Evolutionary conservation across 2,329 filamentous ascomycete genomes (phyloP).

Genomic region (Cylindrodendrum hubeiense): DNA sequence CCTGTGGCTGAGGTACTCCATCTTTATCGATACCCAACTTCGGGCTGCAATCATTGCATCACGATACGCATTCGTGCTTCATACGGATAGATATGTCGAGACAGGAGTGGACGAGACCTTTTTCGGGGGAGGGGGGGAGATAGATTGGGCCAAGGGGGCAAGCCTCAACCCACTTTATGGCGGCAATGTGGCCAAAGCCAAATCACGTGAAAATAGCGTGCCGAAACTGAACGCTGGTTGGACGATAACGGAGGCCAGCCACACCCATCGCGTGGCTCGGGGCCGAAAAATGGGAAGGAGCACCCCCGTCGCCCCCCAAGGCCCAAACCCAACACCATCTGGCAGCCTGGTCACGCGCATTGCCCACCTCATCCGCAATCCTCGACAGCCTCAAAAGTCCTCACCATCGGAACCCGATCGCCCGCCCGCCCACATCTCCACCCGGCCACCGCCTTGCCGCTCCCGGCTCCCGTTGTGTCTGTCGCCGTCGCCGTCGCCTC

Average conservation of each 20-base stretch:
- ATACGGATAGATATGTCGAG: slow-evolving; percentile 19
- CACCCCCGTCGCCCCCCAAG: slow-evolving; percentile 33
- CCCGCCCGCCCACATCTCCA: slow-evolving; percentile 31
- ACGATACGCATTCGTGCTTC: slow-evolving; percentile 1
- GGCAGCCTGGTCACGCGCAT: slow-evolving; percentile 54
- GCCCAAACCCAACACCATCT: slow-evolving; percentile 48
- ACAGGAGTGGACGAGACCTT: slow-evolving; percentile 21
- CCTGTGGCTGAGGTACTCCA: not conserved
- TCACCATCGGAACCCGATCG: slow-evolving; percentile 40
- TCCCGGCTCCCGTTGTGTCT: slow-evolving; percentile 23
- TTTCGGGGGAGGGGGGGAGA: slow-evolving; percentile 29
- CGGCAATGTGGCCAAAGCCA: slow-evolving; percentile 33
- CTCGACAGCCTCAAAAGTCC: slow-evolving; percentile 49
- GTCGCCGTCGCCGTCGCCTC: slow-evolving; percentile 32
- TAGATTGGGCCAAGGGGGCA: slow-evolving; percentile 34
- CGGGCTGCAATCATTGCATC: not conserved
- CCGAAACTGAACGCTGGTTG: slow-evolving; percentile 26
- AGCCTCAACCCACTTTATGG: slow-evolving; percentile 32
- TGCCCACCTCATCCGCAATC: slow-evolving; percentile 50
- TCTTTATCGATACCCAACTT: not conserved
- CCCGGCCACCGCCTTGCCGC: slow-evolving; percentile 30
- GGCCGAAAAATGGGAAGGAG: slow-evolving; percentile 31
- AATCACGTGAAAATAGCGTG: slow-evolving; percentile 26
- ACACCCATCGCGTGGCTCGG: slow-evolving; percentile 40
- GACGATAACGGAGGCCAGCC: slow-evolving; percentile 35